These are phyloP conservation scores for Cystofilobasidium bisporidii DNA, from an alignment of 768 basidiomycete species.

Conservation along the genomic window DNA sequence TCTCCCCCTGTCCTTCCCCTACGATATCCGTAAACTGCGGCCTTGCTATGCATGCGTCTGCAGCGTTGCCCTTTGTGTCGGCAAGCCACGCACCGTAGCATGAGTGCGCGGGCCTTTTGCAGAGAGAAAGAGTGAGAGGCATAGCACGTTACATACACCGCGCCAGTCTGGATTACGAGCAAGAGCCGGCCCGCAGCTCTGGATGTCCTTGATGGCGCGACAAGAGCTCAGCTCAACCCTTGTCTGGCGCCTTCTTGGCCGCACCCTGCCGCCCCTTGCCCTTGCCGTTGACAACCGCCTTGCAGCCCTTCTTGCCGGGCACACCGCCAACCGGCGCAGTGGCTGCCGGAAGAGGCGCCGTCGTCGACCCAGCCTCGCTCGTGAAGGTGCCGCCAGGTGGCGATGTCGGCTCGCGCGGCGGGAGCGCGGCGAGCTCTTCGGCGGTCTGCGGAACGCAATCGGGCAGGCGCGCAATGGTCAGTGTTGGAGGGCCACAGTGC, in stretches of 20 bases:
- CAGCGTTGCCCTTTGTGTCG: too few relatives aligned
- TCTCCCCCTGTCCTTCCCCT: too few relatives aligned
- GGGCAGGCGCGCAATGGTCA: background rate
- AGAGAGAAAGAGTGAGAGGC: too few relatives aligned
- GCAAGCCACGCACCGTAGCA: too few relatives aligned
- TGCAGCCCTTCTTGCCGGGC: constrained; percentile 1
- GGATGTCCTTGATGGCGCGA: too few relatives aligned
- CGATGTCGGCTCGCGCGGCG: constrained; percentile 5
- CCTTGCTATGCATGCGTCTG: too few relatives aligned
- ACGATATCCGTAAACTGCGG: too few relatives aligned
- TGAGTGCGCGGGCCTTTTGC: too few relatives aligned
- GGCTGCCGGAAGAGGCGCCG: background rate
- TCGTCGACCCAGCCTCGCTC: background rate
- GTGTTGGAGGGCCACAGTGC: background rate
- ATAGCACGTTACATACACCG: too few relatives aligned
- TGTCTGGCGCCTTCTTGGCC: constrained; percentile 5
- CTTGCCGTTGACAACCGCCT: background rate
- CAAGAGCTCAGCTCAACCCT: background rate
- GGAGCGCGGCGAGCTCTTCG: constrained; percentile 28
- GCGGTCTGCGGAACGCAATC: constrained; percentile 19
- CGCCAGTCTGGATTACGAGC: too few relatives aligned
- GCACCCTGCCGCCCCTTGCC: background rate
- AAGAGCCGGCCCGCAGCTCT: too few relatives aligned
- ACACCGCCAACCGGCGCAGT: background rate
- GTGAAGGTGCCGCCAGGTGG: background rate